Evolutionary conservation across 2,329 filamentous ascomycete species (phyloP).

Genomic region (Cercospora sojina): DNA sequence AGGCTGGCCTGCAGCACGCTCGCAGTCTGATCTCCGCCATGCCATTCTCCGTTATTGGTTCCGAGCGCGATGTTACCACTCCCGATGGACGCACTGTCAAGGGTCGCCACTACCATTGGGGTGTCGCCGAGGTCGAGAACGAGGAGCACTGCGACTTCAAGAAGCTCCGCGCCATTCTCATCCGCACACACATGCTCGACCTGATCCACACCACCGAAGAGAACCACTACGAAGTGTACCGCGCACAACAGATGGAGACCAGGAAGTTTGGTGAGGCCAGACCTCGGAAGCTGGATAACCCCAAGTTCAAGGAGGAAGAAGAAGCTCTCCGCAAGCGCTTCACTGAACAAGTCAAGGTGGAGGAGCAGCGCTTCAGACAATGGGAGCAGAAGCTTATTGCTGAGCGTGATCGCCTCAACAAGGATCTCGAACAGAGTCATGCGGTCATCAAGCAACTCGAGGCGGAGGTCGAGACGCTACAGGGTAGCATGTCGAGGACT

Average conservation of each 20-base stretch:
- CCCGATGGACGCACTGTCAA: slow-evolving; percentile 95
- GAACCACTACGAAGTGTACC: slow-evolving; percentile 98
- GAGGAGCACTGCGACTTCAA: slow-evolving; percentile 99
- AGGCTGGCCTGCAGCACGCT: slow-evolving; percentile 91
- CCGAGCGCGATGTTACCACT: slow-evolving; percentile 98
- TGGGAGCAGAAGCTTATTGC: slow-evolving; percentile 99
- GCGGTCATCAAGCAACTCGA: slow-evolving; percentile 87
- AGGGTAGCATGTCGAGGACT: slow-evolving; percentile 49
- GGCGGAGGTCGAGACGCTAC: slow-evolving; percentile 87
- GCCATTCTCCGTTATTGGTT: slow-evolving; percentile 98
- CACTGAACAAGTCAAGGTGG: slow-evolving; percentile 99
- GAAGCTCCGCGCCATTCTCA: slow-evolving; percentile 97
- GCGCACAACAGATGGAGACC: slow-evolving; percentile 99
- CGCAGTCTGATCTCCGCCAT: slow-evolving; percentile 93
- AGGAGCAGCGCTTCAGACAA: slow-evolving; percentile 97
- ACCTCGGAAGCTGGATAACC: slow-evolving; percentile 97
- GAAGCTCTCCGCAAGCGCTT: slow-evolving; percentile 98
- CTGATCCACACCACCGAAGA: slow-evolving; percentile 99
- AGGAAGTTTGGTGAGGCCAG: slow-evolving; percentile 98
- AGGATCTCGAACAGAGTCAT: slow-evolving; percentile 97
- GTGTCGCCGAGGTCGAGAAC: slow-evolving; percentile 98
- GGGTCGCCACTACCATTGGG: slow-evolving; percentile 98
- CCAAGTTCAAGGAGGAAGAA: slow-evolving; percentile 99
- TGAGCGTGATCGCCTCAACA: slow-evolving; percentile 98
- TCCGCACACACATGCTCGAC: slow-evolving; percentile 95